Evolutionary conservation across 805 yeast genomes (phyloP).

Genomic region (Yarrowia hollandica): DNA sequence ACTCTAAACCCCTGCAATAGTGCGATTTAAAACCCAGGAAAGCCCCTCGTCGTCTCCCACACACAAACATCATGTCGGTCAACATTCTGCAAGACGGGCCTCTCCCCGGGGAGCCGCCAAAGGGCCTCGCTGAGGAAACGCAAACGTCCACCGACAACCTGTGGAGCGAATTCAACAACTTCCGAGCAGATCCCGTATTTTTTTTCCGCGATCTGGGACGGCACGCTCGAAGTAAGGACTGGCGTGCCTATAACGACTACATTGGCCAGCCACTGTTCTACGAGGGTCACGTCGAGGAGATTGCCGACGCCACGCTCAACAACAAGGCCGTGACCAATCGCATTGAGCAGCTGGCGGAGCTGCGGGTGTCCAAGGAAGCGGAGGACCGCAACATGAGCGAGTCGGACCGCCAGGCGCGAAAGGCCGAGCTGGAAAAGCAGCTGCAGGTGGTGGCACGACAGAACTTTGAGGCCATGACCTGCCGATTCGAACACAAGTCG

Average conservation of each 20-base stretch:
- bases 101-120: slow-evolving; percentile 12
- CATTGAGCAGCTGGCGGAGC: slow-evolving; percentile 40
- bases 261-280: slow-evolving; percentile 42
- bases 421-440: slow-evolving; percentile 38
- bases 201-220: slow-evolving; percentile 39
- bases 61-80: slow-evolving; percentile 16
- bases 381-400: slow-evolving; percentile 27
- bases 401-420: slow-evolving; percentile 36
- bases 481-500: slow-evolving; percentile 40
- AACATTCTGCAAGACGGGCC: slow-evolving; percentile 23
- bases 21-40: slow-evolving; percentile 3
- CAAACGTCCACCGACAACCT: slow-evolving; percentile 35
- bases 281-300: slow-evolving; percentile 39
- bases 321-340: slow-evolving; percentile 39
- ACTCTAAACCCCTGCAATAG: slow-evolving; percentile 16
- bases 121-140: slow-evolving; percentile 18
- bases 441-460: slow-evolving; percentile 38
- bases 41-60: background rate
- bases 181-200: slow-evolving; percentile 43
- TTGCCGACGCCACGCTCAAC: slow-evolving; percentile 37
- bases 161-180: slow-evolving; percentile 40
- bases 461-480: slow-evolving; percentile 41
- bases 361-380: slow-evolving; percentile 39
- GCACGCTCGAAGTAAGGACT: slow-evolving; percentile 41
- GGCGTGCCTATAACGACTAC: slow-evolving; percentile 44